Evolutionary conservation across 331 rosid genomes (phyloP), one percentile per base, ranked within the genome.

Genomic region (Rhamnella rubrinervis): DNA sequence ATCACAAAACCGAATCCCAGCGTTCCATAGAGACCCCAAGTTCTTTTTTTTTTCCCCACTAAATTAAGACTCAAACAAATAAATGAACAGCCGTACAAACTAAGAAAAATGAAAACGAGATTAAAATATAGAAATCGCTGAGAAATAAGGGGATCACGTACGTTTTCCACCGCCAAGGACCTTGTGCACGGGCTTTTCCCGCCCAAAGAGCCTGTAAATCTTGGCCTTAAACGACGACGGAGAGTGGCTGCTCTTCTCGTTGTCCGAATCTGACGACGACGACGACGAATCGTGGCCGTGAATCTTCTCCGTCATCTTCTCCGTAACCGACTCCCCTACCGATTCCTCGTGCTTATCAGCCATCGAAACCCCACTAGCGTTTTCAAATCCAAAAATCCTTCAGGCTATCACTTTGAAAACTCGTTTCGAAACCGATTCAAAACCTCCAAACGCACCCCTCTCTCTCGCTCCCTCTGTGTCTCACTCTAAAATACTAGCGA

Each of bases 161-260:
- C 99, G 89, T 86, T 87, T 91, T 81, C 99, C 99, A 1, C 96
- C 99, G 14, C 99, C 99, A 14, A 95, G 67, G 66, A 87, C 96
- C 61, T 73, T 65, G 83, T 95, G 96, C 67, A 95, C 81, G 5
- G 97, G 92, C 49, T 51, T 82, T 64, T 91, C 99, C 79, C 97
- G 83, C 21, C 99, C 99, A 47, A 95, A 91, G 55, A 91, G 85
- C 81, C 92, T 85, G 85, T 40, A 84, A 68, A 79, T 76, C 83
- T 87, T 84, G 55, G 73, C 6, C 84, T 95, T 81, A 10, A 81
- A 12, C 56, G 89, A 69, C 44, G 84, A 55, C 0, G 88, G n/a
- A 55, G 75, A 41, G 3, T n/a, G 62, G 8, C 44, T 26, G 62
- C 38, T 52, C 67, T 52, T 46, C 46, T 83, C 88, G 75, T 85